Evolutionary conservation across 2,329 filamentous ascomycete species (phyloP).

Genomic region (Pyrenophora graminea): DNA sequence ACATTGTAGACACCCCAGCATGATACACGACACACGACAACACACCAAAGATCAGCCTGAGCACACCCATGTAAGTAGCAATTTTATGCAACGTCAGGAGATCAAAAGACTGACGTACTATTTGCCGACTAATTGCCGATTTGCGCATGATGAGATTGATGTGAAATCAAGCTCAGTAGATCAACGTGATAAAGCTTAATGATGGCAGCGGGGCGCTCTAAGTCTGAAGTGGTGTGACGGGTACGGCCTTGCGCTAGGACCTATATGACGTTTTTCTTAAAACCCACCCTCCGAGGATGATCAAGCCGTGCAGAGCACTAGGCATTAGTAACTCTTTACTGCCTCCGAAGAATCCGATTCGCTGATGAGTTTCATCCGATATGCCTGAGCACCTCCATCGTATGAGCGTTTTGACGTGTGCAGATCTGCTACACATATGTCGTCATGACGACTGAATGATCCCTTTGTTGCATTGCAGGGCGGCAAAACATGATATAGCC

Average conservation of each 20-base stretch:
- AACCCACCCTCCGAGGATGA: too few relatives aligned
- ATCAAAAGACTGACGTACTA: constrained; percentile 1
- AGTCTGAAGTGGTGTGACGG: background rate
- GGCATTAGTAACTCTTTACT: too few relatives aligned
- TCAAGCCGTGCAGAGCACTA: background rate
- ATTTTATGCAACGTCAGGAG: too few relatives aligned
- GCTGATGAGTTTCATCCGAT: too few relatives aligned
- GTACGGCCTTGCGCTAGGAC: background rate
- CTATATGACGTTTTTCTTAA: too few relatives aligned
- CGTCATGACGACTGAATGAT: background rate
- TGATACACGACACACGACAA: background rate
- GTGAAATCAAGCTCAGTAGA: constrained; percentile 15
- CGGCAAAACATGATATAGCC: background rate
- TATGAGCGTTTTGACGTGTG: too few relatives aligned
- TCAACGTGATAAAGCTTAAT: constrained; percentile 17
- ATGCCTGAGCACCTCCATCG: too few relatives aligned
- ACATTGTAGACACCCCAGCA: too few relatives aligned
- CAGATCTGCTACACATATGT: background rate
- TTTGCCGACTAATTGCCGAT: too few relatives aligned
- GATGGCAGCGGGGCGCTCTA: background rate
- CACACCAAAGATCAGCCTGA: background rate
- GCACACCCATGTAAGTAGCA: background rate
- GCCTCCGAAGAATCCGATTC: too few relatives aligned
- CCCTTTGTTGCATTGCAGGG: background rate
- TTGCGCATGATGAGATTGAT: background rate